These are phyloP conservation scores for Claviceps pazoutovae DNA, from an alignment of 2,329 filamentous ascomycete species.

Conservation along the genomic window DNA sequence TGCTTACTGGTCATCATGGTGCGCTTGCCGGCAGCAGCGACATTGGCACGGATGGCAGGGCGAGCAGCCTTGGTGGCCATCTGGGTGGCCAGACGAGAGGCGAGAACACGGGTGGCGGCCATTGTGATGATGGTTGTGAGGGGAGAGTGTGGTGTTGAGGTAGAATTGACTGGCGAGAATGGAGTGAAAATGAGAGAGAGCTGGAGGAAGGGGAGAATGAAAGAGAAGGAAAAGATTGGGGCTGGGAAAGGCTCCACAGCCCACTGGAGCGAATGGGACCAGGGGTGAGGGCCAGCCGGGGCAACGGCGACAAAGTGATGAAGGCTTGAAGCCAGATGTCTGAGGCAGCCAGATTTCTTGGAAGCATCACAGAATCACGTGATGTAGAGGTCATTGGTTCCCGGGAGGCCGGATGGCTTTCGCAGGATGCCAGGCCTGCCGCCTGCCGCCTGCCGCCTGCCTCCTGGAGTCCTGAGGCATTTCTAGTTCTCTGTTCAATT, in stretches of 20 bases:
- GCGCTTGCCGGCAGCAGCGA: constrained; percentile 57
- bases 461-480: too few relatives aligned
- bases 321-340: constrained; percentile 1
- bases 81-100: constrained; percentile 63
- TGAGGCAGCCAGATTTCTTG: constrained; percentile 10
- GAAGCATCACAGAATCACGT: too few relatives aligned
- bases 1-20: constrained; percentile 60
- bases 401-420: constrained; percentile 19
- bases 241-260: constrained; percentile 22
- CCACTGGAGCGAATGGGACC: constrained; percentile 12
- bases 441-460: too few relatives aligned
- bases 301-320: constrained; percentile 18
- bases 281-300: constrained; percentile 21
- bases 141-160: constrained; percentile 12
- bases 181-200: constrained; percentile 22
- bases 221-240: constrained; percentile 24
- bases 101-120: constrained; percentile 65
- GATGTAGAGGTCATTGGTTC: too few relatives aligned
- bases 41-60: constrained; percentile 53
- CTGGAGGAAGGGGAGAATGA: constrained; percentile 23
- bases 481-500: too few relatives aligned
- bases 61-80: constrained; percentile 68
- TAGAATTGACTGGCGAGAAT: constrained; percentile 17
- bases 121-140: constrained; percentile 54
- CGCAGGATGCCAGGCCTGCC: too few relatives aligned